Evolutionary conservation across 192 early-diverging fungal species (phyloP), one percentile per base, ranked within the genome.

Genomic region (Podila clonocystis): DNA sequence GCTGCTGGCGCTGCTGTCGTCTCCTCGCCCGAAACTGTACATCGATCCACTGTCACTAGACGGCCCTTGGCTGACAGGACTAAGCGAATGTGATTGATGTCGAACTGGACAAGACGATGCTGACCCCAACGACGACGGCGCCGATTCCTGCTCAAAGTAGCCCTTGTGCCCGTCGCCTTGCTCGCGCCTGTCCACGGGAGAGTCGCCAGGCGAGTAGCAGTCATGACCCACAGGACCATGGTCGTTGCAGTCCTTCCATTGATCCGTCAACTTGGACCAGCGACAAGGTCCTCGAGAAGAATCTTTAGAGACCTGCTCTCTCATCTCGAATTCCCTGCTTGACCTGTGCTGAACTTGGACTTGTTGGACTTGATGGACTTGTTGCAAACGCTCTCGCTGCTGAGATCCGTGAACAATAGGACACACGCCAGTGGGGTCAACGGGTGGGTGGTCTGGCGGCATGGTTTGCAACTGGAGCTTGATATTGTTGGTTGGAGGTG

Each of bases 361-460:
- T 31, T 65, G 67, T 8, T 58, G 48, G 2, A 24, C n/a, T 17
- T 66, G 64, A 0, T 34, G 52, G 19, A 38, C 31, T 52, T 69
- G 63, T 8, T 70, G 72, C 15, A 67, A 29, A 13, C 70, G 80
- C 20, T 70, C 73, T 12, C 68, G 68, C 31, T 75, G 80, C 62
- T 63, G 60, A 8, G 65, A 68, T 29, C 77, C 77, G 67, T 80
- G 77, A 0, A 80, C 77, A 65, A 80, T 73, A 17, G 77, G 77
- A 30, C 77, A 80, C 1, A 80, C 77, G 29, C 77, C 77, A 29
- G 55, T 38, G 0, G 70, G 65, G 12, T 80, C 77, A 24, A 80
- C 63, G 2, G 70, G 15, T 3, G 77, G 77, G n/a, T 80, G 77
- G 41, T 80, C 77, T 64, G 77, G 77, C 28, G 77, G 77, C 77